A percentile compares a stretch with the other conserved stretches of the same genome.
These are phyloP conservation scores for Neonothopanus nambi DNA, from an alignment of 1,284 basidiomycete genomes.

Conservation along the genomic window DNA sequence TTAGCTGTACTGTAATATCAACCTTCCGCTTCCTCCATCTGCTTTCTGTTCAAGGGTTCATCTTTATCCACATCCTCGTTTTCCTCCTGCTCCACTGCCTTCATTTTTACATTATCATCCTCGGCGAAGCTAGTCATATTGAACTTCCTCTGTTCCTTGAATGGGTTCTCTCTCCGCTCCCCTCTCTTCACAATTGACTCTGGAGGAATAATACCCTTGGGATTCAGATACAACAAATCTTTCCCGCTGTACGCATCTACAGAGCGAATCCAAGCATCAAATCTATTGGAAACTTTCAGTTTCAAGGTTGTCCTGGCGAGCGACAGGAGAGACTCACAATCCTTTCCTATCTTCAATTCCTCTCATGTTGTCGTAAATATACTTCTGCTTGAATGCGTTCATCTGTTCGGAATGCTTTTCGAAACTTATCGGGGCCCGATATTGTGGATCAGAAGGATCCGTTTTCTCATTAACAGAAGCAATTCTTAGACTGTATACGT, in stretches of 20 bases:
- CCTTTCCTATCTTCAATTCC: constrained; percentile 78
- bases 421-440: constrained; percentile 72
- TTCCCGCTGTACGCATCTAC: constrained; percentile 70
- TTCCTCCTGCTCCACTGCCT: constrained; percentile 45
- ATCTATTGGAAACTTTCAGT: constrained; percentile 41
- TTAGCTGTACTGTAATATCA: constrained; percentile 29
- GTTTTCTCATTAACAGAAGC: constrained; percentile 60
- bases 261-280: constrained; percentile 73
- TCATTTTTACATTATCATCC: constrained; percentile 32
- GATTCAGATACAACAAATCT: constrained; percentile 71
- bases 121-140: constrained; percentile 57
- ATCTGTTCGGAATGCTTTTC: constrained; percentile 64
- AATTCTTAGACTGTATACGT: constrained; percentile 75
- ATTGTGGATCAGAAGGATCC: constrained; percentile 50
- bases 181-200: constrained; percentile 65
- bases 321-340: constrained; percentile 55
- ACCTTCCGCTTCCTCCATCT: constrained; percentile 72
- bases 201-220: constrained; percentile 69
- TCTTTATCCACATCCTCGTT: constrained; percentile 49
- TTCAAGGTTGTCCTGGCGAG: constrained; percentile 6
- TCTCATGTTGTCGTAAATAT: constrained; percentile 85
- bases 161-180: constrained; percentile 57
- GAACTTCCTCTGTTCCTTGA: constrained; percentile 66
- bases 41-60: constrained; percentile 49
- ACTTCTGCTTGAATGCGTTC: constrained; percentile 78